Base-by-base conservation (phyloP, 306 rosid species). In the Medicago arabica region DNA sequence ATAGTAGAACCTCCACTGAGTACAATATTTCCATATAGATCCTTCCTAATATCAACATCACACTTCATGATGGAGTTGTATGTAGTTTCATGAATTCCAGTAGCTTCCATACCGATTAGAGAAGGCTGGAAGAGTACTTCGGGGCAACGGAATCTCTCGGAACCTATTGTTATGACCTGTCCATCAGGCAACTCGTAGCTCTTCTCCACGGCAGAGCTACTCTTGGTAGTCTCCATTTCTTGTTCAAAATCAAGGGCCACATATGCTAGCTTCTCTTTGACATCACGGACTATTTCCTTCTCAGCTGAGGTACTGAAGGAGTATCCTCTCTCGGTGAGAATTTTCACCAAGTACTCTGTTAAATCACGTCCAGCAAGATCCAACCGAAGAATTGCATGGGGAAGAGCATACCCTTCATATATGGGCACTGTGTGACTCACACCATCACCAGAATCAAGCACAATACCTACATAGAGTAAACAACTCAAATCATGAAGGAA, bases 51-150 rank as follows among this genome's bases (percentile, higher is more conserved):
- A 87, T 89, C 93, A 34, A 89, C 91, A 77, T 89, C 93, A 71
- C 93, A 89, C 83, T 89, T 89, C 93, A 89, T 89, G 77, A 89
- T 89, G 66, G 93, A 89, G 84, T 85, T 89, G 83, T 87, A 89
- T 3, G 93, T 89, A 39, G 91, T 87, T 83, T 89, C 93, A 49
- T 89, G 93, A 67, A 89, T 87, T 53, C 93, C 93, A 5, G 93
- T 43, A 69, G 93, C 87, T 75, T 89, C 93, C 93, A 89, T 89
- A 70, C 93, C 93, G 15, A 89, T 85, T 25, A 89, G 83, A 68
- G 93, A 87, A 51, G 93, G 93, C 78, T 89, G 93, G 91, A 89
- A 89, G 67, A 89, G 89, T 54, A 87, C 91, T 87, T 89, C 93
- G 1, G 93, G 91, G 76, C 93, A 89, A 10, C 93, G 91, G 91